Conservation (phyloP, 2,329 filamentous ascomycete genomes). For the Hypomyces perniciosus region DNA sequence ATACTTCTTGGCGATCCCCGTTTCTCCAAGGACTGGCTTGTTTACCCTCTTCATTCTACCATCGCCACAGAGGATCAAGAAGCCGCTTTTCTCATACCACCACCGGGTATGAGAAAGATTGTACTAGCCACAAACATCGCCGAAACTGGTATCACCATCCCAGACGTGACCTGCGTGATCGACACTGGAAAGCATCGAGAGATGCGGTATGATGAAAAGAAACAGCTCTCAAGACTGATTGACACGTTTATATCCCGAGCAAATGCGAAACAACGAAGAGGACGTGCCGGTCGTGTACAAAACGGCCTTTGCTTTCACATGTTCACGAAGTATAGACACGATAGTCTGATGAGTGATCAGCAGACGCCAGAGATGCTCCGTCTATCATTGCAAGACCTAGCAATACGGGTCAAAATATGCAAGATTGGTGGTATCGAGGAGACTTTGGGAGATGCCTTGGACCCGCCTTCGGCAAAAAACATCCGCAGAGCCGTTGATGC, state of each 20-base stretch:
- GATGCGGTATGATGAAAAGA: constrained; percentile 91
- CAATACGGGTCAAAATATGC: constrained; percentile 95
- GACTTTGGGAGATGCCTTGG: constrained; percentile 79
- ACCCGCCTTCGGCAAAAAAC: constrained; percentile 86
- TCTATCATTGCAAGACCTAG: constrained; percentile 86
- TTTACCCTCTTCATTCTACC: constrained; percentile 87
- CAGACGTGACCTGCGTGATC: constrained; percentile 93
- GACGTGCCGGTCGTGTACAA: constrained; percentile 91
- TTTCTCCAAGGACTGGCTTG: constrained; percentile 72
- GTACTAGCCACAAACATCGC: constrained; percentile 97
- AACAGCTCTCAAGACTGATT: constrained; percentile 83
- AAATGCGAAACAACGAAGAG: constrained; percentile 91
- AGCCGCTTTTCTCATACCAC: constrained; percentile 80
- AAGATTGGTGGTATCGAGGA: constrained; percentile 90
- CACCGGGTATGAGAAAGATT: constrained; percentile 78
- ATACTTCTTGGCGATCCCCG: constrained; percentile 69
- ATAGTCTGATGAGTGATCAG: constrained; percentile 78
- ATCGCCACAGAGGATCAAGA: constrained; percentile 97
- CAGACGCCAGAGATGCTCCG: constrained; percentile 96
- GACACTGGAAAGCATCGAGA: constrained; percentile 96
- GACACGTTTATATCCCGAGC: constrained; percentile 94
- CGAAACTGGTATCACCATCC: constrained; percentile 97
- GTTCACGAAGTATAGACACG: constrained; percentile 85
- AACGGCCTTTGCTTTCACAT: constrained; percentile 93
- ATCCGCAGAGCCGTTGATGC: constrained; percentile 90